Conservation (phyloP, 805 yeast genomes). For the Yarrowia bubula region DNA sequence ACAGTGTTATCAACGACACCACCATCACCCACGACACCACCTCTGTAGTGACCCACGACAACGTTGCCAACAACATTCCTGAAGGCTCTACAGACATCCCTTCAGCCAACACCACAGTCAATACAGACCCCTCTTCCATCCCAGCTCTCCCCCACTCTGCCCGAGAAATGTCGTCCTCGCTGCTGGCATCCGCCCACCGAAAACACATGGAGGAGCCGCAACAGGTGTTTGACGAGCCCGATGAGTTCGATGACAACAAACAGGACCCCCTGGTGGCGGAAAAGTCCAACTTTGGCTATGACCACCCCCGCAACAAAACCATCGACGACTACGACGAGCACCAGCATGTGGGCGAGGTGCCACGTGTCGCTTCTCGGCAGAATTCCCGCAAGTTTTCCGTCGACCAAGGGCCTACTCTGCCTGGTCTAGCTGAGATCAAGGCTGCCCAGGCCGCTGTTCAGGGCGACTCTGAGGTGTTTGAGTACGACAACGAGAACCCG, state of each 20-base stretch:
- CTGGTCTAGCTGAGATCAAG: slow-evolving; percentile 18
- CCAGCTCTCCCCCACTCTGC: slow-evolving; percentile 6
- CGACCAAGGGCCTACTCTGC: slow-evolving; percentile 18
- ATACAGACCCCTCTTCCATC: background rate
- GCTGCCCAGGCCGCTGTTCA: slow-evolving; percentile 30
- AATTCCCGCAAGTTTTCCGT: slow-evolving; percentile 24
- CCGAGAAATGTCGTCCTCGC: slow-evolving; percentile 1
- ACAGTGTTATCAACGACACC: background rate
- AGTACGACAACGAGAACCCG: slow-evolving; percentile 39
- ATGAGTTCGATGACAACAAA: background rate
- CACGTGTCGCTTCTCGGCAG: slow-evolving; percentile 3
- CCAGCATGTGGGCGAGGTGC: slow-evolving; percentile 16
- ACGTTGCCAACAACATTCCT: too few relatives aligned
- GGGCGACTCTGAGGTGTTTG: slow-evolving; percentile 37
- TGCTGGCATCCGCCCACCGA: slow-evolving; percentile 23
- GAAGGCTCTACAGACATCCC: too few relatives aligned
- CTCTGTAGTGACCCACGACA: too few relatives aligned
- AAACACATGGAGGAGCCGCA: slow-evolving; percentile 24
- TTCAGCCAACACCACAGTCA: background rate
- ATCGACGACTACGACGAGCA: slow-evolving; percentile 22
- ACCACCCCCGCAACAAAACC: slow-evolving; percentile 21
- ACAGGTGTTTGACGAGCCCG: slow-evolving; percentile 26
- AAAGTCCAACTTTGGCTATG: slow-evolving; percentile 24
- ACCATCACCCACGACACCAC: too few relatives aligned
- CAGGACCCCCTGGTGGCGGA: slow-evolving; percentile 15